phyloP scores from a whole-genome alignment of 495 filamentous ascomycete species.

The Hypomontagnella monticulosa region DNA sequence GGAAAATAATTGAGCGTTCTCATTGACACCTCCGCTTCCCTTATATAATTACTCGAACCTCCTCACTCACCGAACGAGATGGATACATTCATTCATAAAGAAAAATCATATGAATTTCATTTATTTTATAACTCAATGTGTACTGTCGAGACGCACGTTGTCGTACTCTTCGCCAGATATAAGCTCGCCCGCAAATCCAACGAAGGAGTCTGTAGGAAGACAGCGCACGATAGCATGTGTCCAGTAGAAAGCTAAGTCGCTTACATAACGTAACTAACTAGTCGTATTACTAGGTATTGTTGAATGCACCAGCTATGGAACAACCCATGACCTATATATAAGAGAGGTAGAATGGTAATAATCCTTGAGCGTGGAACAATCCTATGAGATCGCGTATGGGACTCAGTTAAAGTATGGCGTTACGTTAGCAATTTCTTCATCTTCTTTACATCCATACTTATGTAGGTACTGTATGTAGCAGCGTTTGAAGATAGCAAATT shows the following conservation, averaged over 20 bases:
- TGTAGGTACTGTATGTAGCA: background rate
- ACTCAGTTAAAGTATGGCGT: conserved; percentile 6
- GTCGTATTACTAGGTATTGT: background rate
- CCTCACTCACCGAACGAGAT: background rate
- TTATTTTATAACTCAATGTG: too few species aligned
- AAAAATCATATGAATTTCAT: background rate
- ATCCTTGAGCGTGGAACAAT: background rate
- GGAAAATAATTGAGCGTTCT: background rate
- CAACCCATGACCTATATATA: background rate
- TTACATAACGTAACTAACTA: conserved; percentile 8
- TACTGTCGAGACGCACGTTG: too few species aligned
- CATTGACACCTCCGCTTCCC: background rate
- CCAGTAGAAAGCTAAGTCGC: background rate
- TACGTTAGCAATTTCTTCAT: conserved; percentile 4
- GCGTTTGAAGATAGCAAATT: conserved; percentile 3
- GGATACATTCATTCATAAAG: too few species aligned
- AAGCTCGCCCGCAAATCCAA: too few species aligned
- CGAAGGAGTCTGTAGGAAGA: too few species aligned
- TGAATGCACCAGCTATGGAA: conserved; percentile 2
- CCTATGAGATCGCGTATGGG: background rate
- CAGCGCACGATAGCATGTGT: too few species aligned
- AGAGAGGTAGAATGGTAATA: conserved; percentile 5
- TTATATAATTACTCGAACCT: too few species aligned
- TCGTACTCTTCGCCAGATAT: too few species aligned
- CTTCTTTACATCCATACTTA: too few species aligned